A percentile compares a stretch with the other conserved stretches of the same genome.
These are phyloP conservation scores for Salix koriyanagi DNA, from an alignment of 345 rosid species.

Conservation along the genomic window DNA sequence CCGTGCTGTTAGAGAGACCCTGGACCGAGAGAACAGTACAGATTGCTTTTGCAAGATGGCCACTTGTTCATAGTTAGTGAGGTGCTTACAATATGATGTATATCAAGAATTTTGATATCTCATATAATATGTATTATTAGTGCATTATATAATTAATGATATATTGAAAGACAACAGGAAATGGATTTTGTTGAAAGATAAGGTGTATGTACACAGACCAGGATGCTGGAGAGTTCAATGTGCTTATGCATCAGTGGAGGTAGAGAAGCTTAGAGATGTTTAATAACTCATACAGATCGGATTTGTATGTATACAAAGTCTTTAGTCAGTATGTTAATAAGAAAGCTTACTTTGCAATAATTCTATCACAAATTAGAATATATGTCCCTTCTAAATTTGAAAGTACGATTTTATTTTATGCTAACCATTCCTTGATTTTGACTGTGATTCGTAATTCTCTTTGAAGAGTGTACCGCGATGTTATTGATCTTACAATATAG, in stretches of 20 bases:
- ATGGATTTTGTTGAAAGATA: slow-evolving; percentile 18
- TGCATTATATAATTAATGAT: slow-evolving; percentile 10
- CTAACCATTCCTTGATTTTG: background rate
- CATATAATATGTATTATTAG: slow-evolving; percentile 5
- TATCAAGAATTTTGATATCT: slow-evolving; percentile 16
- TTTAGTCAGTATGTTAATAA: slow-evolving; percentile 2
- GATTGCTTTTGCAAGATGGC: slow-evolving; percentile 40
- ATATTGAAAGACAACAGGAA: slow-evolving; percentile 7
- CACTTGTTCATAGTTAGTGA: slow-evolving; percentile 48
- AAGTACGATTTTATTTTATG: background rate
- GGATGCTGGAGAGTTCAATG: slow-evolving; percentile 13
- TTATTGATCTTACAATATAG: background rate
- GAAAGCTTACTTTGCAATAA: background rate
- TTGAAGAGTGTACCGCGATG: background rate
- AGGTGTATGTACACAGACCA: slow-evolving; percentile 24
- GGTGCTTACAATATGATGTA: slow-evolving; percentile 17
- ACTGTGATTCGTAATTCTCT: background rate
- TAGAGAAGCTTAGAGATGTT: slow-evolving; percentile 13
- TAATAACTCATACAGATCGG: slow-evolving; percentile 8
- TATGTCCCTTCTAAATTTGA: background rate
- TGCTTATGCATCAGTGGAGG: slow-evolving; percentile 4
- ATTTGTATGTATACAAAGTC: slow-evolving; percentile 20
- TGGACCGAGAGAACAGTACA: slow-evolving; percentile 42
- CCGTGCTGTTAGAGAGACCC: slow-evolving; percentile 51
- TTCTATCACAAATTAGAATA: background rate